A percentile compares a stretch with the other conserved stretches of the same genome.
phyloP scores from a whole-genome alignment of 2,329 filamentous ascomycete species.

The Cryphonectria parasitica region DNA sequence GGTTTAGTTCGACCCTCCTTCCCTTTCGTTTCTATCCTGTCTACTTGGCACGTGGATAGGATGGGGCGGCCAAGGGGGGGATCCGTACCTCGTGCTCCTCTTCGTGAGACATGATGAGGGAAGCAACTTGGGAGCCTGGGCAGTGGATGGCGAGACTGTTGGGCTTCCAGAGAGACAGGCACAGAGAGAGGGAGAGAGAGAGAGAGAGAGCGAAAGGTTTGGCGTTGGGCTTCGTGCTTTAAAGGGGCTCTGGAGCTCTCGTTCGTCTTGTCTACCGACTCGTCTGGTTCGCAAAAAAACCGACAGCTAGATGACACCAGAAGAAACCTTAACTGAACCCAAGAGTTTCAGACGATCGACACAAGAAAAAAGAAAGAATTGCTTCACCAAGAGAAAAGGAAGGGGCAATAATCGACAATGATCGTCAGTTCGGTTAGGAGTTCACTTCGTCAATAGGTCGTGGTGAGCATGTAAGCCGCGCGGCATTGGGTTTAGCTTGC shows the following conservation, averaged over 20 bases:
- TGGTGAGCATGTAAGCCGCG: neutral
- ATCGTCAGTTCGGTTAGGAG: neutral
- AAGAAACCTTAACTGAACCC: neutral
- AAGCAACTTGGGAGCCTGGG: neutral
- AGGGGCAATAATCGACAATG: neutral
- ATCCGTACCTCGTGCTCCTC: constrained; percentile 37
- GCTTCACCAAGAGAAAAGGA: neutral
- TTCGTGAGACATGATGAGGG: constrained; percentile 30
- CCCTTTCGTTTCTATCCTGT: neutral
- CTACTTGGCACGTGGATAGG: neutral
- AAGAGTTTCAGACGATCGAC: neutral
- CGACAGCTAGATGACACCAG: neutral
- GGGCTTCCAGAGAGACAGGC: neutral
- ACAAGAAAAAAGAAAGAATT: neutral
- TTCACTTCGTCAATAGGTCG: neutral
- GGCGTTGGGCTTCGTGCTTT: neutral
- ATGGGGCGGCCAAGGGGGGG: neutral
- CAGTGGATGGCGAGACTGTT: neutral
- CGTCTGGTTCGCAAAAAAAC: neutral
- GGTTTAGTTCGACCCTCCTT: constrained; percentile 31
- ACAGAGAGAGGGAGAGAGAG: no score
- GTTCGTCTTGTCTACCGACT: neutral
- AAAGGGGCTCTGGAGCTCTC: neutral
- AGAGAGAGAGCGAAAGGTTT: neutral
- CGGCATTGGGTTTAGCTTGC: constrained; percentile 1